A percentile compares a stretch with the other conserved stretches of the same genome.
These are phyloP conservation scores for Thoreauomyces humboldtii DNA, from an alignment of 192 early-diverging fungal species.

Conservation along the genomic window DNA sequence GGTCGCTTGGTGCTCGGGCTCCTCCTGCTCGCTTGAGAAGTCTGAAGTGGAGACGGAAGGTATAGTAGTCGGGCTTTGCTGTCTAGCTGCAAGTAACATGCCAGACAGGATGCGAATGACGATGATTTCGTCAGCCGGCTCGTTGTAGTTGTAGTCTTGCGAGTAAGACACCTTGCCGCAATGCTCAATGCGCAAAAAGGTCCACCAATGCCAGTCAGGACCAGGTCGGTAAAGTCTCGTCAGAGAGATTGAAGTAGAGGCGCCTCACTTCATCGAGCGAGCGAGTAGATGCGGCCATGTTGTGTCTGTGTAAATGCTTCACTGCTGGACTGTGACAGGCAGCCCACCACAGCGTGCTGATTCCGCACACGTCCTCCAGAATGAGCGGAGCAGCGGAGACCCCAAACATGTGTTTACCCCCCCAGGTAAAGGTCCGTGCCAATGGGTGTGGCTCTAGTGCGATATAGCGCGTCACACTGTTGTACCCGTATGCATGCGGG, in stretches of 20 bases:
- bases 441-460: too few species aligned
- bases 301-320: too few species aligned
- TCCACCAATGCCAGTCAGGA: constrained; percentile 9
- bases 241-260: not conserved
- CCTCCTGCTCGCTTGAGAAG: not conserved
- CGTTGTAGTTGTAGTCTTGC: not conserved
- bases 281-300: not conserved
- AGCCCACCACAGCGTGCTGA: too few species aligned
- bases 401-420: too few species aligned
- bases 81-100: constrained; percentile 7
- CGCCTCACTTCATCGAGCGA: not conserved
- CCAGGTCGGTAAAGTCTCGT: too few species aligned
- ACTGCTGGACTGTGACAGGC: too few species aligned
- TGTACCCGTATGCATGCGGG: too few species aligned
- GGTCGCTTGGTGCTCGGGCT: not conserved
- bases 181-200: constrained; percentile 2
- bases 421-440: too few species aligned
- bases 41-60: constrained; percentile 4
- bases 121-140: not conserved
- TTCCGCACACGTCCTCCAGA: too few species aligned
- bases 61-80: constrained; percentile 2
- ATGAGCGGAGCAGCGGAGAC: too few species aligned
- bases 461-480: too few species aligned
- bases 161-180: constrained; percentile 1
- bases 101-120: constrained; percentile 1